Evolutionary conservation across 805 yeast genomes (phyloP).

Genomic region (Nakazawaea pomicola): DNA sequence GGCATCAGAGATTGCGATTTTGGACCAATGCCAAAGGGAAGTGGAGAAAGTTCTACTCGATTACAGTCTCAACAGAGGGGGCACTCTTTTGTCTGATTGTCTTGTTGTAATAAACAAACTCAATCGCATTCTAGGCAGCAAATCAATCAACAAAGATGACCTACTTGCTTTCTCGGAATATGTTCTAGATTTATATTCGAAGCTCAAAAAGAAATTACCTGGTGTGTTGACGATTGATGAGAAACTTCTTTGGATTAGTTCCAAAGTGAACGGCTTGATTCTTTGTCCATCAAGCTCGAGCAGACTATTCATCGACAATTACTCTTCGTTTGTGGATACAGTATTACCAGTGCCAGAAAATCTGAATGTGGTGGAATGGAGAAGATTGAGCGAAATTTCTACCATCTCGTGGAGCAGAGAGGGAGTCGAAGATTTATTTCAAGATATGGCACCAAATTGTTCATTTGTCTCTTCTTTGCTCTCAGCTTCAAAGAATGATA

Average conservation of each 20-base stretch:
- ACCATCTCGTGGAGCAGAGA: slow-evolving; percentile 5
- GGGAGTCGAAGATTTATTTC: slow-evolving; percentile 32
- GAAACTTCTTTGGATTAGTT: slow-evolving; percentile 20
- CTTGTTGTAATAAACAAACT: not conserved
- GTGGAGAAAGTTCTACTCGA: not conserved
- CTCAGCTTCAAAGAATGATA: slow-evolving; percentile 34
- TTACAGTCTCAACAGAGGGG: not conserved
- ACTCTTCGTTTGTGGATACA: not conserved
- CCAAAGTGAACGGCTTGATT: slow-evolving; percentile 10
- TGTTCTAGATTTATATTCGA: not conserved
- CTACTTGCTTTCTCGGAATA: not conserved
- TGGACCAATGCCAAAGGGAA: slow-evolving; percentile 7
- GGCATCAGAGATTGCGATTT: not conserved
- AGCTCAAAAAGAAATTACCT: not conserved
- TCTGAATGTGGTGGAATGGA: not conserved
- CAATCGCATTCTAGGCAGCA: not conserved
- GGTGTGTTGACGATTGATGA: slow-evolving; percentile 12
- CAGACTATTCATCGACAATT: slow-evolving; percentile 8
- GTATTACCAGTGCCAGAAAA: not conserved
- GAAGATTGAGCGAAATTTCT: slow-evolving; percentile 2
- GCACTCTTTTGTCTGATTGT: not conserved
- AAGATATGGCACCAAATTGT: slow-evolving; percentile 58
- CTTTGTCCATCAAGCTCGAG: slow-evolving; percentile 8
- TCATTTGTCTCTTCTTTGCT: slow-evolving; percentile 70
- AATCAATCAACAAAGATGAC: not conserved